These are phyloP conservation scores for Sporisorium graminicola DNA, from an alignment of 1,284 basidiomycete genomes.

Conservation along the genomic window DNA sequence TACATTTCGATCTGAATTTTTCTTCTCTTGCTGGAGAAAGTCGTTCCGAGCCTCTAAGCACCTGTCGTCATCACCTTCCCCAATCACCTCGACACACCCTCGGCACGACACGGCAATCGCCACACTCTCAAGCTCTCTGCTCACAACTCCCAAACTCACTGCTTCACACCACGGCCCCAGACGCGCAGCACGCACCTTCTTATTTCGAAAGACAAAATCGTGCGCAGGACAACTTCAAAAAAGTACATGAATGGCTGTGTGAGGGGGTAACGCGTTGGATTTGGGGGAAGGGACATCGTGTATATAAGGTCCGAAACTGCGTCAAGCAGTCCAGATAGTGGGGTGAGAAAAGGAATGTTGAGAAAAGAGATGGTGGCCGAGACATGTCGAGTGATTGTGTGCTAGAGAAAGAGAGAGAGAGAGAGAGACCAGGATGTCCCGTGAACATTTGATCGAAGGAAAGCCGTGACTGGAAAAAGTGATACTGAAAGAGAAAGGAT, in stretches of 20 bases:
- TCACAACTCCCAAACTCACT: too few relatives aligned
- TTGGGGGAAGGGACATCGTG: neutral
- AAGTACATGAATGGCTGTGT: neutral
- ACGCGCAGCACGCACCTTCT: too few relatives aligned
- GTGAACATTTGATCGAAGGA: slow-evolving; percentile 3
- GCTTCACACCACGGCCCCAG: too few relatives aligned
- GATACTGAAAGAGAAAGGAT: neutral
- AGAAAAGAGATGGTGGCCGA: neutral
- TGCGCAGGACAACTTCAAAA: neutral
- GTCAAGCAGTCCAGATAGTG: slow-evolving; percentile 1
- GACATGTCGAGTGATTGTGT: neutral
- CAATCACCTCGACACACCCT: too few relatives aligned
- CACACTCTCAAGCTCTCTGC: too few relatives aligned
- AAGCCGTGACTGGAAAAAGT: neutral
- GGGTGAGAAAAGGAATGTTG: neutral
- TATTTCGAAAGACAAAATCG: too few relatives aligned
- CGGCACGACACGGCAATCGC: too few relatives aligned
- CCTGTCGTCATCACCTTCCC: too few relatives aligned
- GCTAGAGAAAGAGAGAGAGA: neutral
- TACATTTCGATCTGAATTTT: too few relatives aligned
- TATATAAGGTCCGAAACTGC: neutral
- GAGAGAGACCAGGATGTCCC: slow-evolving; percentile 2
- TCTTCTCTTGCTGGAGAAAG: too few relatives aligned
- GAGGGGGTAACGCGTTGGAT: neutral
- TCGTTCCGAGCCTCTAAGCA: too few relatives aligned